Conservation (phyloP, 2,329 filamentous ascomycete genomes). For the Bipolaris victoriae region DNA sequence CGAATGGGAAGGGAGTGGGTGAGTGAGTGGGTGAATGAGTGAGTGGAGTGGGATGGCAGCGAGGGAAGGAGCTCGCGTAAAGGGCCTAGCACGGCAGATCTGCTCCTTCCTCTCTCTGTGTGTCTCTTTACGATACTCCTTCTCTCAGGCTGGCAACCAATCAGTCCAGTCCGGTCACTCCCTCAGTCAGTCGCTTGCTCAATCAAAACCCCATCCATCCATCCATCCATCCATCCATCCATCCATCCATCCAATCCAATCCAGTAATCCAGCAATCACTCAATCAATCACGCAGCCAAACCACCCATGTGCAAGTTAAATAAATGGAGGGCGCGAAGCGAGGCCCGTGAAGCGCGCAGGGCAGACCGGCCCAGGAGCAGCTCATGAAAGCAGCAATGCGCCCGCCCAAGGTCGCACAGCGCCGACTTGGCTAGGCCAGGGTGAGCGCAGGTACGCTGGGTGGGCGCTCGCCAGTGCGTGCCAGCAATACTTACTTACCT, state of each 20-base stretch:
- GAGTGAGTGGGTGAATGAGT: not conserved
- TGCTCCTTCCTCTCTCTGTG: not conserved
- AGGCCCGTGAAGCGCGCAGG: not conserved
- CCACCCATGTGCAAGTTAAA: not conserved
- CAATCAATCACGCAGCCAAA: too few species aligned
- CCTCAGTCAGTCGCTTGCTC: not conserved
- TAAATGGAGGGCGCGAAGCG: not conserved
- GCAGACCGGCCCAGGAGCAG: conserved; percentile 1
- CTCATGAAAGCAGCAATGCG: conserved; percentile 21
- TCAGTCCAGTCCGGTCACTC: not conserved
- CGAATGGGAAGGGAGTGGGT: not conserved
- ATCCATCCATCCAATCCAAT: not conserved
- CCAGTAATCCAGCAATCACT: not conserved
- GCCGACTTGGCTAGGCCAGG: conserved; percentile 21
- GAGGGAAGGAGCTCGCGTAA: not conserved
- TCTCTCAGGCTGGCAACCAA: not conserved
- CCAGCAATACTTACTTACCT: conserved; percentile 8
- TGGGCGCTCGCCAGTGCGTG: conserved; percentile 22
- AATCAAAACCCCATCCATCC: not conserved
- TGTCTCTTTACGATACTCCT: not conserved
- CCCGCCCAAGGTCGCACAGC: conserved; percentile 26
- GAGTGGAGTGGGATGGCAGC: not conserved
- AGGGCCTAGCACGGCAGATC: not conserved
- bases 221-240: not conserved
- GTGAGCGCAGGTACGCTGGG: conserved; percentile 37